Conservation (phyloP, 768 basidiomycete species). For the Tephrocybe rancida region DNA sequence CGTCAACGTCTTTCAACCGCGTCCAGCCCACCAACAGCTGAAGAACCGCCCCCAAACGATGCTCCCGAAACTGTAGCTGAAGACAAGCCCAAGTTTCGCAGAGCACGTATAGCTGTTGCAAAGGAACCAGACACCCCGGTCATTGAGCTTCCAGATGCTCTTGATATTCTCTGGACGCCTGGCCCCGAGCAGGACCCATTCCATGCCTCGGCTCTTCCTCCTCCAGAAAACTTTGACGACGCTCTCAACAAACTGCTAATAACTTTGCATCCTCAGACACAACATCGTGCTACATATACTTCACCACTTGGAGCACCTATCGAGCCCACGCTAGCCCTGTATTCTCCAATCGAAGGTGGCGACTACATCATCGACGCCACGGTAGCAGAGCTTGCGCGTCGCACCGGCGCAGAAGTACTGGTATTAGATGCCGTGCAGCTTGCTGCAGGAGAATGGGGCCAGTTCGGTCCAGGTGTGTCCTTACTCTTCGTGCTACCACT, state of each 20-base stretch:
- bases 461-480: slow-evolving; percentile 72
- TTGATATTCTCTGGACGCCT: slow-evolving; percentile 71
- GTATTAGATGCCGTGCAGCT: slow-evolving; percentile 84
- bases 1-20: slow-evolving; percentile 11
- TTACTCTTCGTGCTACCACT: not conserved
- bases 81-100: slow-evolving; percentile 47
- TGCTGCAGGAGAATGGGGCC: slow-evolving; percentile 86
- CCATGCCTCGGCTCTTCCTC: slow-evolving; percentile 52
- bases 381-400: slow-evolving; percentile 73
- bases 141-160: slow-evolving; percentile 50
- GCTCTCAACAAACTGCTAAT: slow-evolving; percentile 76
- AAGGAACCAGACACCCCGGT: slow-evolving; percentile 42
- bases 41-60: slow-evolving; percentile 15
- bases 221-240: slow-evolving; percentile 75
- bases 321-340: slow-evolving; percentile 85
- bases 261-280: slow-evolving; percentile 79
- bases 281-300: slow-evolving; percentile 68
- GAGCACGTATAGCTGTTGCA: slow-evolving; percentile 30
- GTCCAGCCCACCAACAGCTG: slow-evolving; percentile 12
- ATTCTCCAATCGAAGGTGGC: slow-evolving; percentile 86
- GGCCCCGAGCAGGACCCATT: slow-evolving; percentile 37
- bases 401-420: slow-evolving; percentile 78
- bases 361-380: slow-evolving; percentile 82
- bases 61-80: slow-evolving; percentile 27
- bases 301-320: slow-evolving; percentile 53